Evolutionary conservation across 331 rosid genomes (phyloP), one percentile per base, ranked within the genome.

Genomic region (Pyracantha coccinea): DNA sequence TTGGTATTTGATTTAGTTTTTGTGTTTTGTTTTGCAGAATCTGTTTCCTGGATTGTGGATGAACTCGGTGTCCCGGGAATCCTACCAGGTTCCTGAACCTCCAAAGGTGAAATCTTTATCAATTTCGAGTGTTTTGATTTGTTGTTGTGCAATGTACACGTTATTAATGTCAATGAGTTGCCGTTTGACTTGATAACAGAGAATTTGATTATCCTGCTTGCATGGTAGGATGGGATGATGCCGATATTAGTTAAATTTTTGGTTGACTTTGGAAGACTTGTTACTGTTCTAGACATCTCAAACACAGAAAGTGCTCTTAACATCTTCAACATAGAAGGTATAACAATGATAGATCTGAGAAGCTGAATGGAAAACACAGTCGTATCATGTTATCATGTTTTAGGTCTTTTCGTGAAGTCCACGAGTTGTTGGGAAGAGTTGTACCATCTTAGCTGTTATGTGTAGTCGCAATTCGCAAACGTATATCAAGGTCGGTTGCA

Each of bases 1-100:
- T 71, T 38, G 16, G 60, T 19, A 14, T 44, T 47, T 47, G 33
- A 72, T 72, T 4, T 72, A 35, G 32, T 65, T 66, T 41, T 57
- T 45, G 19, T 14, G 17, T 68, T 13, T 70, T 19, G 38, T 77
- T 76, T 86, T 86, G 71, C 81, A 88, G 90, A 25, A 4, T 75
- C 5, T 76, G 16, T 27, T 27, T 32, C 74, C 85, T 3, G 85
- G 78, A 20, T 19, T 60, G 25, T 66, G 31, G 68, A 21, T 81
- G 54, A 58, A 25, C 35, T 52, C 38, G 0, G 10, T 76, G 4
- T 58, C 71, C 2, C 14, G 24, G 0, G 72, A 72, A 23, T 2
- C 60, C 0, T 76, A 81, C 53, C 21, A 53, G 29, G 81, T 76
- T 31, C 33, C 74, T 31, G 75, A 79, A 28, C 24, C 64, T 47